A percentile compares a stretch with the other conserved stretches of the same genome.
Evolutionary conservation across 2,329 filamentous ascomycete species (phyloP).

Genomic region (Penicillium palitans): DNA sequence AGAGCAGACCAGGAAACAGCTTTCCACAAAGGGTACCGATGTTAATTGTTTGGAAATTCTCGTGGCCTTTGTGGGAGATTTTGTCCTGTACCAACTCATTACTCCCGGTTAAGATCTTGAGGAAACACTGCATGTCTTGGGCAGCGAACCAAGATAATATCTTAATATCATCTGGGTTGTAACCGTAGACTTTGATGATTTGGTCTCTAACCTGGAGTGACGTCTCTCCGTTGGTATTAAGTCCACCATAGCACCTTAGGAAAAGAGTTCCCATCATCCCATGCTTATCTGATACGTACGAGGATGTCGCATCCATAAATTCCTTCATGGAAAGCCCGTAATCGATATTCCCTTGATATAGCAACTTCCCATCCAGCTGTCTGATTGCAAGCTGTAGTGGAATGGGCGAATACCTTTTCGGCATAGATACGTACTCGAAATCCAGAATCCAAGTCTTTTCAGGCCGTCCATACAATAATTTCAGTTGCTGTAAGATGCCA

Average conservation of each 20-base stretch:
- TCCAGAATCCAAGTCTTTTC: not conserved
- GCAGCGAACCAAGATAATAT: not conserved
- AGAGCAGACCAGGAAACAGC: not conserved
- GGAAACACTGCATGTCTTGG: not conserved
- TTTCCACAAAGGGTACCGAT: not conserved
- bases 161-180: not conserved
- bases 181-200: not conserved
- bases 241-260: not conserved
- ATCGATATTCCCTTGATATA: not conserved
- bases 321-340: not conserved
- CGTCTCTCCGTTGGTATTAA: not conserved
- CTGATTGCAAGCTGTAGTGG: not conserved
- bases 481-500: not conserved
- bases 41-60: not conserved
- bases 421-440: not conserved
- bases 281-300: not conserved
- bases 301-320: not conserved
- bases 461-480: not conserved
- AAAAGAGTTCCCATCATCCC: not conserved
- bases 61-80: not conserved
- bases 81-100: not conserved
- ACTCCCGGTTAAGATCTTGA: not conserved
- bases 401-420: not conserved
- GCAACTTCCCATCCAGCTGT: not conserved
- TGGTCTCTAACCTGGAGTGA: not conserved